Percentiles rank a stretch among this genome's conserved stretches.
Conservation (phyloP, 305 asterid species). For the Vinca major region DNA sequence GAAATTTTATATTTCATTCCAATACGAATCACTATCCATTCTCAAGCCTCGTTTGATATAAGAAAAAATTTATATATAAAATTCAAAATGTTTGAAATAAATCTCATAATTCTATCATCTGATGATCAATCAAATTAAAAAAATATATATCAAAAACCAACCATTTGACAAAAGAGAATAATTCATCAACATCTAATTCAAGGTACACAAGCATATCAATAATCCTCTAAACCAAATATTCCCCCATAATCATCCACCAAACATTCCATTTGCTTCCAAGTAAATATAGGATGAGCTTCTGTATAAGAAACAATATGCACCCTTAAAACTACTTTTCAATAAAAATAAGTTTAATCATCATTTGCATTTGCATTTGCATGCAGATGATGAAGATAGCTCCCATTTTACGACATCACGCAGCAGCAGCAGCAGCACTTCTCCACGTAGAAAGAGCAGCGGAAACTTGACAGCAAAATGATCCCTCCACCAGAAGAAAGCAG, state of each 20-base stretch:
- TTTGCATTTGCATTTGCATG: not conserved
- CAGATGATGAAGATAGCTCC: not conserved
- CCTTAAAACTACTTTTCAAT: conserved; percentile 7
- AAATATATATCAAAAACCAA: no score
- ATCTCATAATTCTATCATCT: no score
- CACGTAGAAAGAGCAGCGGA: not conserved
- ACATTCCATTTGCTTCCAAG: not conserved
- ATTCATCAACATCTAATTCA: not conserved
- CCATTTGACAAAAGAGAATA: not conserved
- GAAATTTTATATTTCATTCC: no score
- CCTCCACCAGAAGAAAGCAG: not conserved
- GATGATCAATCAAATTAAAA: no score
- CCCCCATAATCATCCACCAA: not conserved
- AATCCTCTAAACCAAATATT: no score
- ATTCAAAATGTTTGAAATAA: no score
- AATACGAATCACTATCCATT: no score
- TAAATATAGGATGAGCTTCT: not conserved
- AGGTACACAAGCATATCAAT: not conserved
- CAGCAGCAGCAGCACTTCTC: not conserved
- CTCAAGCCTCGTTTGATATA: no score
- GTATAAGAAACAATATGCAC: not conserved
- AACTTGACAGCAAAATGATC: conserved; percentile 8
- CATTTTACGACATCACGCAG: not conserved
- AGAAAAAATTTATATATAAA: no score
- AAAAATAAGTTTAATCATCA: not conserved